Base-by-base conservation (phyloP, 768 basidiomycete genomes). In the Russula abietina region DNA sequence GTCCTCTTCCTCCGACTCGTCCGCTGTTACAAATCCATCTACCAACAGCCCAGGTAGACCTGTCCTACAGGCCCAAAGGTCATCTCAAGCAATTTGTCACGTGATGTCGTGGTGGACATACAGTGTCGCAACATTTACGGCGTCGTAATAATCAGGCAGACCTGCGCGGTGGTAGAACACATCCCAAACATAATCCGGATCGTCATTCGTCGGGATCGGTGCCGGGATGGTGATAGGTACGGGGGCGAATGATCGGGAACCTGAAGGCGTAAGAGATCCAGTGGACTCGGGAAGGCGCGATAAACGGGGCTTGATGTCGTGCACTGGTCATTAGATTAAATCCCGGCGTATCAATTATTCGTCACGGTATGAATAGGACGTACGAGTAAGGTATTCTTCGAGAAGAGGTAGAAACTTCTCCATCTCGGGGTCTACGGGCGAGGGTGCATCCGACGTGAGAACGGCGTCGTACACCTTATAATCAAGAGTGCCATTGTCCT, bases 141-240 rank as follows among this genome's bases (percentile, higher is more conserved):
- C 78, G 59, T 82, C 82, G 80, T 85, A 84, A 72, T 87, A 84
- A 19, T 78, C 78, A 45, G 83, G 71, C 12, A 83, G 79, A 22
- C 79, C 78, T 0, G 86, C 85, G 26, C 84, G 78, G 65, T 87
- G 87, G 67, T 89, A 91, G 70, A 91, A 92, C 24, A 92, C 82
- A 69, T 92, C 90, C 83, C 86, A 91, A 26, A 92, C 90, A 66
- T 89, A 92, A 68, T 91, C 90, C 30, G 79, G 79, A 4, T 72
- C 71, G n/a, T 60, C 68, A 19, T 24, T 43, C 9, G 57, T 41
- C 30, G 14, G 55, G 14, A 59, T 38, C 2, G 65, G 53, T 10
- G 58, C 26, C 14, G 67, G 67, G 9, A n/a, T 55, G 10, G 30
- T 4, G 22, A 66, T 57, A 5, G 60, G 46, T 10, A 63, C 22